Conservation (phyloP, 2,329 filamentous ascomycete genomes). For the Cladophialophora yegresii region DNA sequence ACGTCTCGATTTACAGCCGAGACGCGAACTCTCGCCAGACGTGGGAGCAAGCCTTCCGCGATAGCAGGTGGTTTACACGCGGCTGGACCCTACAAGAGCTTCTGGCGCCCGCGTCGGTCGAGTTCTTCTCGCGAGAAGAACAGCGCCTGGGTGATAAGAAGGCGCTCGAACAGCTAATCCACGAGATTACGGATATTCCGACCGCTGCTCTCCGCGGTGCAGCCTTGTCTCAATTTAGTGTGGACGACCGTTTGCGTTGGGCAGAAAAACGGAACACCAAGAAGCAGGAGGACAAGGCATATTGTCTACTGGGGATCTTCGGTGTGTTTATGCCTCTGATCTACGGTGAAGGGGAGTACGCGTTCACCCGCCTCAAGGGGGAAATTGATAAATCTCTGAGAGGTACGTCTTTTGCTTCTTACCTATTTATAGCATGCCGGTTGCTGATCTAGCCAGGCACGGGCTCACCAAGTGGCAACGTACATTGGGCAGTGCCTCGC, state of each 20-base stretch:
- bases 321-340: background rate
- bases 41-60: slow-evolving; percentile 12
- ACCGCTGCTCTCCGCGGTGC: slow-evolving; percentile 12
- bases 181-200: slow-evolving; percentile 23
- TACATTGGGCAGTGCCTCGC: slow-evolving; percentile 36
- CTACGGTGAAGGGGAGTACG: background rate
- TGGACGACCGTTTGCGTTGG: background rate
- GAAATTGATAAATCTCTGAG: background rate
- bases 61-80: slow-evolving; percentile 22
- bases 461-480: background rate
- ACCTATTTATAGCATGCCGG: background rate
- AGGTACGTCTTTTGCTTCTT: background rate
- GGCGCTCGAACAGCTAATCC: slow-evolving; percentile 15
- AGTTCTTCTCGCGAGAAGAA: slow-evolving; percentile 26
- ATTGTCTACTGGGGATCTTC: background rate
- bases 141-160: slow-evolving; percentile 13
- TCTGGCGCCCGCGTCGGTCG: slow-evolving; percentile 20
- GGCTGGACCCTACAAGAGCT: slow-evolving; percentile 29
- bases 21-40: background rate
- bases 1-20: background rate
- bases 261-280: background rate
- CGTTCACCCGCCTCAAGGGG: background rate
- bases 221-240: background rate
- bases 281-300: background rate
- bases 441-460: background rate